Percentiles rank a stretch among this genome's conserved stretches.
These are phyloP conservation scores for Phytophthora rubi DNA, from an alignment of 352 stramenopile species.

Conservation along the genomic window DNA sequence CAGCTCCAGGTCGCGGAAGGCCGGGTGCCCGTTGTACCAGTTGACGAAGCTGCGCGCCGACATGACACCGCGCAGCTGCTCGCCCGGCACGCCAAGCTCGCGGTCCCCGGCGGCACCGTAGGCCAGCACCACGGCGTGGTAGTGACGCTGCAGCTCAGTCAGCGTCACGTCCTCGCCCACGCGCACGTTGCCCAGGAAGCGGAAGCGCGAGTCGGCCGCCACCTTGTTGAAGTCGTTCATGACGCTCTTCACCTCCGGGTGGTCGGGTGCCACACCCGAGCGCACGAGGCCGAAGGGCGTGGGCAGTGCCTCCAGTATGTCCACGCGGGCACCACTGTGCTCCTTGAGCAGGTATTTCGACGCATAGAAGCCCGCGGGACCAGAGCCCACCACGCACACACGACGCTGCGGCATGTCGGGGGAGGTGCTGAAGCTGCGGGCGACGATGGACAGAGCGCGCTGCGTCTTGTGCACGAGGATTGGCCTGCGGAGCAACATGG, in stretches of 20 bases:
- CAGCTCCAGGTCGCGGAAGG: slow-evolving; percentile 88
- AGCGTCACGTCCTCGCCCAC: slow-evolving; percentile 91
- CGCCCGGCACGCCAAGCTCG: slow-evolving; percentile 87
- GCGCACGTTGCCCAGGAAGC: slow-evolving; percentile 91
- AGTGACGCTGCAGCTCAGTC: slow-evolving; percentile 86
- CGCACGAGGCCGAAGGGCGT: slow-evolving; percentile 97
- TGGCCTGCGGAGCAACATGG: slow-evolving; percentile 15
- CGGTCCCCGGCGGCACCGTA: slow-evolving; percentile 95
- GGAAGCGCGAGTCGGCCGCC: slow-evolving; percentile 76
- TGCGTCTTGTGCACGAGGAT: not conserved
- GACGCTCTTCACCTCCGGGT: slow-evolving; percentile 99
- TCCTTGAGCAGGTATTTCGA: slow-evolving; percentile 95
- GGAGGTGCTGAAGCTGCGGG: slow-evolving; percentile 20
- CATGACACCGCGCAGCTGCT: slow-evolving; percentile 79
- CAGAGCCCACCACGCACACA: slow-evolving; percentile 91
- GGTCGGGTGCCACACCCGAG: slow-evolving; percentile 97
- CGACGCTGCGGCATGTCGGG: slow-evolving; percentile 41
- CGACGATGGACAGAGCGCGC: not conserved
- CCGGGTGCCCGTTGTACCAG: slow-evolving; percentile 99
- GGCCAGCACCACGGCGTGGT: slow-evolving; percentile 95
- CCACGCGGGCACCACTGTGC: slow-evolving; percentile 58
- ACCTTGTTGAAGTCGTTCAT: slow-evolving; percentile 97
- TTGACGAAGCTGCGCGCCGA: slow-evolving; percentile 96
- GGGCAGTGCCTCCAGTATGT: slow-evolving; percentile 95
- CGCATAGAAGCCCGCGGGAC: slow-evolving; percentile 93